These are phyloP conservation scores for Acrodontium crateriforme DNA, from an alignment of 2,329 filamentous ascomycete genomes.

Conservation along the genomic window DNA sequence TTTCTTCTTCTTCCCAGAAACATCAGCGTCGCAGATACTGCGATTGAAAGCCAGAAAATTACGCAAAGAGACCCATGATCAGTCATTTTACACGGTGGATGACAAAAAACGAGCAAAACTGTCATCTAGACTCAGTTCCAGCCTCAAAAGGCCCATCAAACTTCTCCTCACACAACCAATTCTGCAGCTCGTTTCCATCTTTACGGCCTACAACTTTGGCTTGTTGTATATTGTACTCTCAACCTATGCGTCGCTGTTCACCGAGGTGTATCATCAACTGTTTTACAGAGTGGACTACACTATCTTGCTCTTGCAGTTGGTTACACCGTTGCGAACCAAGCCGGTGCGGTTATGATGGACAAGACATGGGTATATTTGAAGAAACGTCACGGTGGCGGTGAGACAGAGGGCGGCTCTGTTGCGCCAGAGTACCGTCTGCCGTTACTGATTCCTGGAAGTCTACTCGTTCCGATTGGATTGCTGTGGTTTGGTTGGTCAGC, in stretches of 20 bases:
- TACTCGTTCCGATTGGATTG: conserved; percentile 22
- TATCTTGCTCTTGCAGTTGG: conserved; percentile 43
- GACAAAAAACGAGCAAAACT: conserved; percentile 6
- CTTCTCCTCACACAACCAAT: conserved; percentile 42
- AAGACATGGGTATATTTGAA: conserved; percentile 4
- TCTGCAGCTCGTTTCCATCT: conserved; percentile 36
- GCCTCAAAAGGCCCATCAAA: conserved; percentile 36
- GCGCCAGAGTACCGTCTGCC: conserved; percentile 12
- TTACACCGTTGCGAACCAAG: conserved; percentile 37
- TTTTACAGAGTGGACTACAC: conserved; percentile 44
- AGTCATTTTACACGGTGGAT: conserved; percentile 10
- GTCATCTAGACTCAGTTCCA: conserved; percentile 16
- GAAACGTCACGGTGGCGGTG: conserved; percentile 1
- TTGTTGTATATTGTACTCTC: conserved; percentile 44
- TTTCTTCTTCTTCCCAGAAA: conserved; percentile 28
- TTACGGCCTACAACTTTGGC: conserved; percentile 41
- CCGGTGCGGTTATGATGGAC: conserved; percentile 5
- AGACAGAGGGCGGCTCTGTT: conserved; percentile 3
- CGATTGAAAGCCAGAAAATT: conserved; percentile 23
- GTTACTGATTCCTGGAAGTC: conserved; percentile 8
- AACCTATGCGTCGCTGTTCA: conserved; percentile 43
- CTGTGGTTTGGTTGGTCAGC: conserved; percentile 34
- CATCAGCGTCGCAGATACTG: conserved; percentile 28
- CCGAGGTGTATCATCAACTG: conserved; percentile 36
- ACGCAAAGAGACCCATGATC: conserved; percentile 28